Conservation (phyloP, 495 filamentous ascomycete species). For the Cercophora samala region DNA sequence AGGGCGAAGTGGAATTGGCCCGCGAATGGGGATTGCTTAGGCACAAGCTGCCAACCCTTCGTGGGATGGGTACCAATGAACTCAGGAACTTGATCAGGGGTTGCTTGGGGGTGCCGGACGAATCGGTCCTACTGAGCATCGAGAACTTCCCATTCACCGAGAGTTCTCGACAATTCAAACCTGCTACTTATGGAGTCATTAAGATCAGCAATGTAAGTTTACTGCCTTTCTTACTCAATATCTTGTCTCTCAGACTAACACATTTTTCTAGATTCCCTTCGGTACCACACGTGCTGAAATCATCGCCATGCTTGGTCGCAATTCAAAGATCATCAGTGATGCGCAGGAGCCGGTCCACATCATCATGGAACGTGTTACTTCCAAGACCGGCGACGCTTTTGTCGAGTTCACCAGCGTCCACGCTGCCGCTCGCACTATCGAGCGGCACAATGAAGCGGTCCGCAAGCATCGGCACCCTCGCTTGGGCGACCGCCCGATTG, state of each 20-base stretch:
- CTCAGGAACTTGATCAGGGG: neutral
- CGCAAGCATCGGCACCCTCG: conserved; percentile 43
- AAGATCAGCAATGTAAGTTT: conserved; percentile 38
- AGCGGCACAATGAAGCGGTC: conserved; percentile 39
- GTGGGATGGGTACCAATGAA: neutral
- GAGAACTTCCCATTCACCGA: conserved; percentile 46
- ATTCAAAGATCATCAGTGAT: conserved; percentile 55
- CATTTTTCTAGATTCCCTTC: conserved; percentile 60
- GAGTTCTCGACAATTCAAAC: conserved; percentile 18
- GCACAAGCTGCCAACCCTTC: neutral
- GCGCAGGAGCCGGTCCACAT: conserved; percentile 67
- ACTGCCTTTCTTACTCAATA: neutral
- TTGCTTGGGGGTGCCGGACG: neutral
- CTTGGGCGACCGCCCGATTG: conserved; percentile 63
- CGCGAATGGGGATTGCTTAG: neutral
- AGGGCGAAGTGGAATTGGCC: neutral
- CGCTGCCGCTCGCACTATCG: conserved; percentile 54
- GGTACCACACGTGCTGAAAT: conserved; percentile 63
- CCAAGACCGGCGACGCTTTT: conserved; percentile 74
- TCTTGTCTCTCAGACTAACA: neutral
- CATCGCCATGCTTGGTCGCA: conserved; percentile 65
- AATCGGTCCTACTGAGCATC: neutral
- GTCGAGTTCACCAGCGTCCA: conserved; percentile 59
- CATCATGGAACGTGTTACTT: conserved; percentile 75
- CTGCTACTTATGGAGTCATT: conserved; percentile 29